Evolutionary conservation across 306 rosid species (phyloP).

Genomic region (Acmispon strigosus): DNA sequence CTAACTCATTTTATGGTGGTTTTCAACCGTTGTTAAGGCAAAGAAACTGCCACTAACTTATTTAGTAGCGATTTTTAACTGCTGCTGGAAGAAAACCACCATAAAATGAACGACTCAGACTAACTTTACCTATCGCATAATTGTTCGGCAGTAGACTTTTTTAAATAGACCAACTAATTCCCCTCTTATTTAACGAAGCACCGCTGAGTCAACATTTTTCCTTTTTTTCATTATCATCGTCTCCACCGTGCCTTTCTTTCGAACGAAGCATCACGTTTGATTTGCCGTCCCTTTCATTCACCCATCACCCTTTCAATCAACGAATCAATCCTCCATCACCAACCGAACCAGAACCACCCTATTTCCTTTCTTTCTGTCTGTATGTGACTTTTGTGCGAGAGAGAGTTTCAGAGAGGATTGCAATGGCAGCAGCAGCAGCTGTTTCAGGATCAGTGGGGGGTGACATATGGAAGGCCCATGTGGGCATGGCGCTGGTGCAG

Average conservation of each 20-base stretch:
- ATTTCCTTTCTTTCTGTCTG: background rate
- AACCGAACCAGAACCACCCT: background rate
- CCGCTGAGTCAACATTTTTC: too few species aligned
- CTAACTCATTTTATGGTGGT: too few species aligned
- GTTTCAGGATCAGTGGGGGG: conserved; percentile 27
- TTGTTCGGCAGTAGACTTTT: too few species aligned
- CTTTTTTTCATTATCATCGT: background rate
- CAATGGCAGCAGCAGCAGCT: conserved; percentile 22
- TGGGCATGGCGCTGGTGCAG: conserved; percentile 72
- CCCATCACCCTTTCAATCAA: background rate
- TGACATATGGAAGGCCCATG: conserved; percentile 62
- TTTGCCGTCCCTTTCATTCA: background rate
- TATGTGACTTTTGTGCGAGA: background rate
- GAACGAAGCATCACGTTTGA: conserved; percentile 8
- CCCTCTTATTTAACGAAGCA: too few species aligned
- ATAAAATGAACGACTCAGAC: too few species aligned
- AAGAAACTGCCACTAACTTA: too few species aligned
- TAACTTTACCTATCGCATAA: too few species aligned
- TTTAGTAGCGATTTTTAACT: too few species aligned
- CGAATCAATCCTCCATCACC: background rate
- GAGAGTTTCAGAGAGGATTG: background rate
- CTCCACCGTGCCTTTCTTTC: background rate
- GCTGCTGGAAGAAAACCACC: too few species aligned
- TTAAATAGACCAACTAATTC: too few species aligned
- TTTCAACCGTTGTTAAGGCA: too few species aligned